These are phyloP conservation scores for Jimgerdemannia lactiflua DNA, from an alignment of 192 early-diverging fungal genomes.

Conservation along the genomic window DNA sequence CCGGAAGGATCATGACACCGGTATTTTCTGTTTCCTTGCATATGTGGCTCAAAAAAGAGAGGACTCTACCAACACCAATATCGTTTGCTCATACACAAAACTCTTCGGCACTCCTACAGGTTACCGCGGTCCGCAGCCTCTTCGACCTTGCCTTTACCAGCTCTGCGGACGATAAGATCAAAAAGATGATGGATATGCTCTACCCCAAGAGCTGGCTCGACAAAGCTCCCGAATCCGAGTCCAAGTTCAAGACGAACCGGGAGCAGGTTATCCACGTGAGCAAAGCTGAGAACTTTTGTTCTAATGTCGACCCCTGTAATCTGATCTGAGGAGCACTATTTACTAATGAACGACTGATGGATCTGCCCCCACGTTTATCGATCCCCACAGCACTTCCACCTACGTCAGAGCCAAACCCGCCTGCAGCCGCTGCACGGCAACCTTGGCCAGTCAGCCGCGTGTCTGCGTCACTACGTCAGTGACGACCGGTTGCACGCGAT, in stretches of 20 bases:
- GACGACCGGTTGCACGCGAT: slow-evolving; percentile 20
- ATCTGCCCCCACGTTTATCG: too few relatives aligned
- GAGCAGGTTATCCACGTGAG: slow-evolving; percentile 17
- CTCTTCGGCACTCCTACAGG: slow-evolving; percentile 13
- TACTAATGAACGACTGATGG: too few relatives aligned
- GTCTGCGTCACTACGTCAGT: slow-evolving; percentile 29
- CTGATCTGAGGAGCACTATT: too few relatives aligned
- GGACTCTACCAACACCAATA: neutral
- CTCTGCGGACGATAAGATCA: slow-evolving; percentile 27
- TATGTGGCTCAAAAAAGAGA: neutral
- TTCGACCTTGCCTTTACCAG: slow-evolving; percentile 17
- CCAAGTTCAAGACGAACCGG: slow-evolving; percentile 21
- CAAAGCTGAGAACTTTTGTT: too few relatives aligned
- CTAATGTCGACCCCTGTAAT: too few relatives aligned
- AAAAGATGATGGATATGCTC: slow-evolving; percentile 27
- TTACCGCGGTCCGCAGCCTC: slow-evolving; percentile 22
- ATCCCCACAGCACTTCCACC: neutral
- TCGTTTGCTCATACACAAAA: neutral
- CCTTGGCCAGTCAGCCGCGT: slow-evolving; percentile 32
- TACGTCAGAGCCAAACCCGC: slow-evolving; percentile 1
- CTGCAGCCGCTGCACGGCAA: slow-evolving; percentile 22
- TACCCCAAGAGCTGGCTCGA: slow-evolving; percentile 40
- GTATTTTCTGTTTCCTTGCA: neutral
- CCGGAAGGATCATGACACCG: slow-evolving; percentile 36
- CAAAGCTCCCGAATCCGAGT: slow-evolving; percentile 13